Percentiles rank a stretch among this genome's conserved stretches.
Evolutionary conservation across 306 rosid genomes (phyloP).

Genomic region (Cucurbita pepo): DNA sequence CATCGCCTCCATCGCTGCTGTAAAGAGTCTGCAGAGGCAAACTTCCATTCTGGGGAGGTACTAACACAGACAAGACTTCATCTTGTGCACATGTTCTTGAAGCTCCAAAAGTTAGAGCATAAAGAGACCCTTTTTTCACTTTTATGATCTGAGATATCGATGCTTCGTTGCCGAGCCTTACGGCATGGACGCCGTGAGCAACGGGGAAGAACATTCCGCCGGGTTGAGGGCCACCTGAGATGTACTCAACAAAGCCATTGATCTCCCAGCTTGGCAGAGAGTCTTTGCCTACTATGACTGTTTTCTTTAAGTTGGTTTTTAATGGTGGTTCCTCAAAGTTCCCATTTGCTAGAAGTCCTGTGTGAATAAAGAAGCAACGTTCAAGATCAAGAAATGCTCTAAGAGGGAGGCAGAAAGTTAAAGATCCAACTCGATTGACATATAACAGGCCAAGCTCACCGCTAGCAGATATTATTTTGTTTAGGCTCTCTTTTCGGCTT

Average conservation of each 20-base stretch:
- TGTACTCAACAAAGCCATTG: constrained; percentile 75
- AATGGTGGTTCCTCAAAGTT: constrained; percentile 74
- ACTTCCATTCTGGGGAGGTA: constrained; percentile 59
- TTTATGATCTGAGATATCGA: constrained; percentile 64
- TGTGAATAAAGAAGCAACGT: not conserved
- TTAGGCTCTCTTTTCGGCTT: too few relatives aligned
- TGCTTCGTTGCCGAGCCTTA: constrained; percentile 89
- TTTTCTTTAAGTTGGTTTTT: constrained; percentile 34
- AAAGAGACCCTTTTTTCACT: constrained; percentile 44
- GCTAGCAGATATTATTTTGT: too few relatives aligned
- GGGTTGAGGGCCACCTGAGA: constrained; percentile 79
- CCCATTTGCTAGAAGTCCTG: constrained; percentile 69
- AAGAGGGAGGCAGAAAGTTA: not conserved
- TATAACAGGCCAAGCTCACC: too few relatives aligned
- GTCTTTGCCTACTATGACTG: constrained; percentile 48
- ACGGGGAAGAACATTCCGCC: constrained; percentile 86
- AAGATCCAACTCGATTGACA: not conserved
- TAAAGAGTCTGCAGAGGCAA: constrained; percentile 84
- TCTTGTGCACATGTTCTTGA: constrained; percentile 97
- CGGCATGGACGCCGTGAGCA: constrained; percentile 77
- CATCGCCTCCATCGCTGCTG: constrained; percentile 66
- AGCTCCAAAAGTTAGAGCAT: constrained; percentile 78
- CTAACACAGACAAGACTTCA: constrained; percentile 66
- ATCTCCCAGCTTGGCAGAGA: constrained; percentile 79
- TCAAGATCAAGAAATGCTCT: not conserved